Evolutionary conservation across 2,329 filamentous ascomycete genomes (phyloP).

Genomic region (Anthostomella pinea): DNA sequence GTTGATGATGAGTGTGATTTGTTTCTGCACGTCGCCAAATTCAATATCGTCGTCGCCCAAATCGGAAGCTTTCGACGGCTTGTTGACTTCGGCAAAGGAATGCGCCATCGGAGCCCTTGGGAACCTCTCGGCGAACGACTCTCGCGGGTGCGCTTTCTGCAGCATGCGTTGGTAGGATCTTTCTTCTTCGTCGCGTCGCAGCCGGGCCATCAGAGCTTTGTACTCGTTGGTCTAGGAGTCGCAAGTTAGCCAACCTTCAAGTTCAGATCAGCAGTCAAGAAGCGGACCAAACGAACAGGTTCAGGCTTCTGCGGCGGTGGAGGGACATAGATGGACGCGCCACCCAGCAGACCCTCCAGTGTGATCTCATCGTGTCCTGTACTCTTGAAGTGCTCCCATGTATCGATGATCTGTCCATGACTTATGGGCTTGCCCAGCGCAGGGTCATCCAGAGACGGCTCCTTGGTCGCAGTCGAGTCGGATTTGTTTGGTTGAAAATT

Average conservation of each 20-base stretch:
- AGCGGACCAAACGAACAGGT: constrained; percentile 53
- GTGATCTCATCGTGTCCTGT: constrained; percentile 38
- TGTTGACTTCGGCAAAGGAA: constrained; percentile 55
- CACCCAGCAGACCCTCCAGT: constrained; percentile 69
- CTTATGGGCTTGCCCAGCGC: constrained; percentile 65
- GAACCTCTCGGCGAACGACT: constrained; percentile 60
- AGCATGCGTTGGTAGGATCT: constrained; percentile 80
- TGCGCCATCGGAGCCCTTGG: constrained; percentile 50
- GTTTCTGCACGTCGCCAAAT: constrained; percentile 73
- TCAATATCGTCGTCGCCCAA: constrained; percentile 61
- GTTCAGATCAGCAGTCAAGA: constrained; percentile 3
- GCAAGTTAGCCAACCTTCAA: constrained; percentile 5
- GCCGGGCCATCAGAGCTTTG: constrained; percentile 79
- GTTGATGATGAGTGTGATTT: constrained; percentile 82
- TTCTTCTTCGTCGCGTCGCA: constrained; percentile 80
- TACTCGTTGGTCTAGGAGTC: constrained; percentile 70
- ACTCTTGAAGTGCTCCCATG: constrained; percentile 53
- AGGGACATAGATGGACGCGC: constrained; percentile 70
- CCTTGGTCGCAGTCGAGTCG: constrained; percentile 26
- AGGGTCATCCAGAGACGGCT: constrained; percentile 50
- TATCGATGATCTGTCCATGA: constrained; percentile 63
- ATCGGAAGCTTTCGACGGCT: constrained; percentile 43
- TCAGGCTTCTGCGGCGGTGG: constrained; percentile 78
- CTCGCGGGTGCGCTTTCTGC: constrained; percentile 53
- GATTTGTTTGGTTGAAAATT: constrained; percentile 10